Evolutionary conservation across 371 early-diverging fungal species (phyloP).

Genomic region (Mortierella sp.): DNA sequence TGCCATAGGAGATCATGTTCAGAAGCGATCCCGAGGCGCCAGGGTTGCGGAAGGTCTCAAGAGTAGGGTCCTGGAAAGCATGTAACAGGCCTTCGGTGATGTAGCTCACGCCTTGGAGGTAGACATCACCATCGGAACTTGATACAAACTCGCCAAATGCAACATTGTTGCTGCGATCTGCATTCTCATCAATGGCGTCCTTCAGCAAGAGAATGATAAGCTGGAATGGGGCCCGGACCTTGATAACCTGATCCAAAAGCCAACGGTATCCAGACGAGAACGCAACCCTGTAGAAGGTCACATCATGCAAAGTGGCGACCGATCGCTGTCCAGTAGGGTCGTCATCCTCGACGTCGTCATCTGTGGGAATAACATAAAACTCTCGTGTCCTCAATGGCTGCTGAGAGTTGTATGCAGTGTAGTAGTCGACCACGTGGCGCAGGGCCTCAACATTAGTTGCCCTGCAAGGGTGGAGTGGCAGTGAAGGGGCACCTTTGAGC

Average conservation of each 20-base stretch:
- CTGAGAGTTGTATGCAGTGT: constrained; percentile 50
- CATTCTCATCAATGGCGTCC: constrained; percentile 49
- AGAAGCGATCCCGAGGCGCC: constrained; percentile 49
- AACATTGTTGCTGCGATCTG: constrained; percentile 38
- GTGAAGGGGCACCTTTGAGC: constrained; percentile 50
- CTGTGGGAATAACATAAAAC: constrained; percentile 38
- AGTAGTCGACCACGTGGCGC: constrained; percentile 50
- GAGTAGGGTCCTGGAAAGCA: constrained; percentile 49
- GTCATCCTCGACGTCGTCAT: constrained; percentile 28
- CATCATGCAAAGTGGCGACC: constrained; percentile 11
- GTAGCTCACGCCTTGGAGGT: constrained; percentile 45
- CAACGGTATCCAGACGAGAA: constrained; percentile 49
- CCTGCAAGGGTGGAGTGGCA: constrained; percentile 50
- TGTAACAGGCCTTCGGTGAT: constrained; percentile 47
- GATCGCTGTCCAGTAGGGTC: constrained; percentile 18
- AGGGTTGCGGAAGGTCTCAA: constrained; percentile 52
- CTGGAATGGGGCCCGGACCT: constrained; percentile 50
- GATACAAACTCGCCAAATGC: constrained; percentile 49
- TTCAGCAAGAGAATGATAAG: constrained; percentile 48
- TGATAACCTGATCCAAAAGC: constrained; percentile 52
- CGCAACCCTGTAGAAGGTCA: constrained; percentile 43
- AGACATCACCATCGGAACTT: constrained; percentile 35
- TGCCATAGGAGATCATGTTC: constrained; percentile 54
- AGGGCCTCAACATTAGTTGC: constrained; percentile 52
- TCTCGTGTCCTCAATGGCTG: constrained; percentile 49